Conservation (phyloP, 257 asterid genomes). For the Knoxia roxburghii region DNA sequence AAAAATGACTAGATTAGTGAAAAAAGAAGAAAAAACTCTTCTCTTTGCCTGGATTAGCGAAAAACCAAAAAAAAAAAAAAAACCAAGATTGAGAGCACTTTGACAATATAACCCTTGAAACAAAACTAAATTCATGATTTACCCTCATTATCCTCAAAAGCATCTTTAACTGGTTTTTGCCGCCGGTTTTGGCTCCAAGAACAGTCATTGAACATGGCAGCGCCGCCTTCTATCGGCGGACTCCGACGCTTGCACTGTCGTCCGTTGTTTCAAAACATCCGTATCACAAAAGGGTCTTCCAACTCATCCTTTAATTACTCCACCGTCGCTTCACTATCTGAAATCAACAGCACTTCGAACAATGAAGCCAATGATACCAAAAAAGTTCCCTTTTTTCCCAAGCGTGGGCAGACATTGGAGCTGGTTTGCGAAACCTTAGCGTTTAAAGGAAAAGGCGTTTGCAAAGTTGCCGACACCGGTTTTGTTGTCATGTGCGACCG, state of each 20-base stretch:
- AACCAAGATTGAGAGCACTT: no score
- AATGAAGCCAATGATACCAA: constrained; percentile 7
- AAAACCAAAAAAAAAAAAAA: no score
- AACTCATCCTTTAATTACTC: constrained; percentile 23
- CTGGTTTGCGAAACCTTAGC: constrained; percentile 83
- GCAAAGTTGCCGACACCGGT: constrained; percentile 78
- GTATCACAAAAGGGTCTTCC: constrained; percentile 9
- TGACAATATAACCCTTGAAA: neutral
- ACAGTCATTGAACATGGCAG: constrained; percentile 5
- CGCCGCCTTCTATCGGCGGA: constrained; percentile 18
- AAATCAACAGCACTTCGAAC: constrained; percentile 16
- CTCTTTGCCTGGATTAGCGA: no score
- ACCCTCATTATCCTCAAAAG: neutral
- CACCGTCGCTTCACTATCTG: constrained; percentile 41
- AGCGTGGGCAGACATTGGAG: constrained; percentile 84
- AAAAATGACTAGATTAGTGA: no score
- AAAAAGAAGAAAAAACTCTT: no score
- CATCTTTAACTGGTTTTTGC: neutral
- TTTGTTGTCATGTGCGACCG: constrained; percentile 85
- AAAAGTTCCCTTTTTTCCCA: constrained; percentile 47
- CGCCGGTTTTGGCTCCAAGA: constrained; percentile 13
- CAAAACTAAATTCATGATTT: neutral
- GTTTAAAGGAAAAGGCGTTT: constrained; percentile 83
- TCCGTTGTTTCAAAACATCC: constrained; percentile 43
- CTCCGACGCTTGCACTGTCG: constrained; percentile 25